Conservation (phyloP, 2,329 filamentous ascomycete species). For the Sarocladium kiliense region DNA sequence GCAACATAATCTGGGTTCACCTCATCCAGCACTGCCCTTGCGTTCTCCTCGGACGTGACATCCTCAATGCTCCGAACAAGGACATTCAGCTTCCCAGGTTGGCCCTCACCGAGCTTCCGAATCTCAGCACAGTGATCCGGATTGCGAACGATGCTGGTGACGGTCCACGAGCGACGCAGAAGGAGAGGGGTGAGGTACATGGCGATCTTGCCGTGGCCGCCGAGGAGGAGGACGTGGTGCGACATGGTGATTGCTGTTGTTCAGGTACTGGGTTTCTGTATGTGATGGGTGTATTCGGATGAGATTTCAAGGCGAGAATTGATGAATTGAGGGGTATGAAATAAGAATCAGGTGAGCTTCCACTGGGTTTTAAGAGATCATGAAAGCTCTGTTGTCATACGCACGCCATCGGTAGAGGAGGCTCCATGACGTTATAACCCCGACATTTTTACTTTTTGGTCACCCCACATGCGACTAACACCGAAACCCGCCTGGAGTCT, state of each 20-base stretch:
- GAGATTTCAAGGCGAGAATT: not conserved
- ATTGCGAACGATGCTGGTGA: slow-evolving; percentile 73
- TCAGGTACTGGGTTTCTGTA: not conserved
- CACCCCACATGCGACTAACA: not conserved
- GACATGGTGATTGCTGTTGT: slow-evolving; percentile 21
- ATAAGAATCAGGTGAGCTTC: too few species aligned
- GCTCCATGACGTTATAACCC: not conserved
- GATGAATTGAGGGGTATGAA: too few species aligned
- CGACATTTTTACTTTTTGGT: not conserved
- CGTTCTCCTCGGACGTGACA: slow-evolving; percentile 57
- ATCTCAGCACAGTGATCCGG: slow-evolving; percentile 63
- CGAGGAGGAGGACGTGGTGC: slow-evolving; percentile 63
- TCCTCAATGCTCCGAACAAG: slow-evolving; percentile 68
- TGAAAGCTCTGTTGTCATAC: not conserved
- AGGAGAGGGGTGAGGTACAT: slow-evolving; percentile 72
- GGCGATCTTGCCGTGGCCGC: slow-evolving; percentile 77
- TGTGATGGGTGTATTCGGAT: not conserved
- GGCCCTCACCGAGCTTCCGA: slow-evolving; percentile 51
- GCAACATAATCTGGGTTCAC: slow-evolving; percentile 62
- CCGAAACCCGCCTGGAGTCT: not conserved
- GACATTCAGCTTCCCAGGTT: slow-evolving; percentile 61
- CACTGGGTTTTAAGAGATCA: not conserved
- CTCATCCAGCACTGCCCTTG: slow-evolving; percentile 55
- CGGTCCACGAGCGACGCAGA: slow-evolving; percentile 67
- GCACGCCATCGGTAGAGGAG: not conserved